phyloP scores from a whole-genome alignment of 2,329 filamentous ascomycete genomes.

The Didymella segeticola region DNA sequence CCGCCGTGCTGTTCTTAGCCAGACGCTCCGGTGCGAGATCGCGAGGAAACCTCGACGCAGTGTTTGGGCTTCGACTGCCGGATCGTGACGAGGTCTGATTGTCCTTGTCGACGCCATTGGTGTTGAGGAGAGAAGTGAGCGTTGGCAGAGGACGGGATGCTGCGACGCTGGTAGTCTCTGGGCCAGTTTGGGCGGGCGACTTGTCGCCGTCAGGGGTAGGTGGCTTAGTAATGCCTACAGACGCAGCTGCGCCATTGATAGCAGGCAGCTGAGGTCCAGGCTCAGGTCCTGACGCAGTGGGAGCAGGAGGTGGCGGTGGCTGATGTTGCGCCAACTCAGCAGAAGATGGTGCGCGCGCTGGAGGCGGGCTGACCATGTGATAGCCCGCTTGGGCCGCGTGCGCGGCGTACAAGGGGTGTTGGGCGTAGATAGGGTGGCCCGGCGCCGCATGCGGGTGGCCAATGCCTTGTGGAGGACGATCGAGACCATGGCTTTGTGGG shows the following conservation, averaged over 20 bases:
- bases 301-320: conserved; percentile 42
- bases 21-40: conserved; percentile 43
- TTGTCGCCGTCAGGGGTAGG: conserved; percentile 47
- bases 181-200: conserved; percentile 52
- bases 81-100: conserved; percentile 47
- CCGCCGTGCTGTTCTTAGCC: conserved; percentile 41
- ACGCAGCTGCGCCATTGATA: conserved; percentile 37
- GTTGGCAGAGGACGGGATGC: conserved; percentile 56
- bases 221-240: conserved; percentile 35
- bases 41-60: conserved; percentile 35
- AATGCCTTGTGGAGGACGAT: conserved; percentile 50
- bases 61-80: conserved; percentile 52
- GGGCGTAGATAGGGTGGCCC: conserved; percentile 36
- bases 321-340: conserved; percentile 50
- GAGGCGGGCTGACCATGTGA: conserved; percentile 47
- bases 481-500: conserved; percentile 33
- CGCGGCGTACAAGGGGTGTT: conserved; percentile 36
- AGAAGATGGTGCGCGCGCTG: conserved; percentile 51
- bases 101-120: conserved; percentile 35
- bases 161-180: conserved; percentile 35
- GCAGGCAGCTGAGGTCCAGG: conserved; percentile 47
- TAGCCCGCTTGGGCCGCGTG: conserved; percentile 43
- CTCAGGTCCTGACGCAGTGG: conserved; percentile 34
- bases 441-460: conserved; percentile 49
- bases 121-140: conserved; percentile 43